Conservation (phyloP, 2,329 filamentous ascomycete genomes). For the Fusarium temperatum region DNA sequence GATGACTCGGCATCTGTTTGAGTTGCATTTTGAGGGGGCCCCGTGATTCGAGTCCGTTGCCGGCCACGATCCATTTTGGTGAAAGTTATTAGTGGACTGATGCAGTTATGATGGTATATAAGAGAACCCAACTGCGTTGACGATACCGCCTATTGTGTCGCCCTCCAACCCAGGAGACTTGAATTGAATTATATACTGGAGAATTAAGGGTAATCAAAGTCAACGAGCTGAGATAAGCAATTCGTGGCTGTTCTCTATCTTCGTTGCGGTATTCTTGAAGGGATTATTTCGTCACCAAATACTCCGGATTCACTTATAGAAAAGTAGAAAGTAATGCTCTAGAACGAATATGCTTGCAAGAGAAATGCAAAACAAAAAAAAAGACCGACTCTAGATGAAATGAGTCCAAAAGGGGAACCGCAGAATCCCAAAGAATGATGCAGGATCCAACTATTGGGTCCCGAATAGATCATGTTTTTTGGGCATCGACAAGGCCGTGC, state of each 20-base stretch:
- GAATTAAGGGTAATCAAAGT: background rate
- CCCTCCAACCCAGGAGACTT: background rate
- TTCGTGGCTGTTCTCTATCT: background rate
- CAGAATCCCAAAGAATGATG: slow-evolving; percentile 1
- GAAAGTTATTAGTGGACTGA: background rate
- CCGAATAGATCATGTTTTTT: slow-evolving; percentile 2
- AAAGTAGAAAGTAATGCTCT: background rate
- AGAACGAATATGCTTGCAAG: background rate
- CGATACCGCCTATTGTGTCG: background rate
- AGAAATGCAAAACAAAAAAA: background rate
- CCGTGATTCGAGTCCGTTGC: slow-evolving; percentile 9
- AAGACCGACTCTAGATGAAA: background rate
- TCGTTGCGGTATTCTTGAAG: background rate
- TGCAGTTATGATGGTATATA: background rate
- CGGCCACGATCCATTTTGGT: slow-evolving; percentile 7
- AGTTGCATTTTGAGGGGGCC: background rate
- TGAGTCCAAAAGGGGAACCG: background rate
- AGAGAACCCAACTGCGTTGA: background rate
- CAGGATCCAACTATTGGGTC: slow-evolving; percentile 9
- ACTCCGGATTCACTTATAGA: background rate
- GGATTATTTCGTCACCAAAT: background rate
- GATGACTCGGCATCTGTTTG: slow-evolving; percentile 12
- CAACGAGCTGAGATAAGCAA: background rate
- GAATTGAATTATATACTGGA: background rate
- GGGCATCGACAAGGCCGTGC: slow-evolving; percentile 23